Base-by-base conservation (phyloP, 2,329 filamentous ascomycete species). In the Paecilomyces sp. region DNA sequence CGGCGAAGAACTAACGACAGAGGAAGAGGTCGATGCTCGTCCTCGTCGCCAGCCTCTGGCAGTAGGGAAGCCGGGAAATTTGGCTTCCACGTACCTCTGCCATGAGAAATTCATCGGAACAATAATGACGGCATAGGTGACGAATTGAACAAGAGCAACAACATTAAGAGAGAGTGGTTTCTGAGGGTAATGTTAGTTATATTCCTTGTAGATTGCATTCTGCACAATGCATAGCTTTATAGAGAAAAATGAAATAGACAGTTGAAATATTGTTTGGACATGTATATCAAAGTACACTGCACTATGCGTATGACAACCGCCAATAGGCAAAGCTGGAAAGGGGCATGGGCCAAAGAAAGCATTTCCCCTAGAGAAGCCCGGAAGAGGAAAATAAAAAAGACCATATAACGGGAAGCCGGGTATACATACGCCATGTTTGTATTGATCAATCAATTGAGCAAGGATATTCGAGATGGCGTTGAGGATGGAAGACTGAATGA, bases 61-160 rank as follows among this genome's bases (percentile, higher is more conserved):
- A 3, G 71, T 61, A 57, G 81, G 81, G 65, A 84, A 83, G 0
- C 88, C 87, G 0, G 92, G 92, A 69, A 91, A 95, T 3, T 80
- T 75, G 5, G 82, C 78, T 75, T 96, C 92, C 57, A 96, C 81
- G 70, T 83, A 90, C 50, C 85, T 82, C 80, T 96, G 92, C 92
- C 91, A 96, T 67, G 90, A 71, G 70, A 91, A 90, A 75, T 97
- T 97, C 53, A 89, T 89, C 2, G 92, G 91, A 50, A 87, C 88
- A 73, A 83, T 88, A 61, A 96, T 70, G 34, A 90, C 70, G 64
- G 87, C 84, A 78, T 88, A 96, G 57, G 91, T 69, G 57, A 90
- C 77, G 74, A 95, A 96, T 71, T 92, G 89, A 65, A 92, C 77
- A 52, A 96, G 80, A 3, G 88, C 85, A 4, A 83, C 75, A 75